A percentile compares a stretch with the other conserved stretches of the same genome.
Evolutionary conservation across 2,329 filamentous ascomycete genomes (phyloP).

Genomic region (Colletotrichum echinochloae): DNA sequence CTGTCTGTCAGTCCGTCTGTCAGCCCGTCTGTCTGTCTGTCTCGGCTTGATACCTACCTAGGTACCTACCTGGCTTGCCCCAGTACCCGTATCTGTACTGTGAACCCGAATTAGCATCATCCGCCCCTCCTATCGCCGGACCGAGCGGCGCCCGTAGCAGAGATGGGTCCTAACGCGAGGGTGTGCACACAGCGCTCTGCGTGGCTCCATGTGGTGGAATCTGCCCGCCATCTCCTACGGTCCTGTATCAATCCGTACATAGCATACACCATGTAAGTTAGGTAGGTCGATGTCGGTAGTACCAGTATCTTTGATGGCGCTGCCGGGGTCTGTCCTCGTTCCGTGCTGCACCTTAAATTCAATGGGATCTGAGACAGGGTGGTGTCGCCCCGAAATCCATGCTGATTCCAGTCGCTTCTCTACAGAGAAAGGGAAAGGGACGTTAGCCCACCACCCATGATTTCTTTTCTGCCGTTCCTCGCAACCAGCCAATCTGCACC

Average conservation of each 20-base stretch:
- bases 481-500: neutral
- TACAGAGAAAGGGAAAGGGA: neutral
- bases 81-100: neutral
- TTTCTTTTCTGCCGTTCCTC: slow-evolving; percentile 21
- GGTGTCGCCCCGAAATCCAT: neutral
- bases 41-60: too few species aligned
- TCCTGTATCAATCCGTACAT: too few species aligned
- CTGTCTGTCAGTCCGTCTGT: neutral
- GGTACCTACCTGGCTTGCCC: too few species aligned
- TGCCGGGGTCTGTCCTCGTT: slow-evolving; percentile 6
- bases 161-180: slow-evolving; percentile 1
- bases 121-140: slow-evolving; percentile 12
- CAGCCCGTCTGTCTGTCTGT: neutral
- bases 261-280: neutral
- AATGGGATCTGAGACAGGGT: neutral
- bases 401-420: neutral
- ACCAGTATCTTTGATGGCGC: slow-evolving; percentile 6
- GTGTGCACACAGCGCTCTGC: neutral
- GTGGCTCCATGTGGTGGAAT: slow-evolving; percentile 1
- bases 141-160: slow-evolving; percentile 11
- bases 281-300: too few species aligned
- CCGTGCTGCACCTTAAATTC: slow-evolving; percentile 7
- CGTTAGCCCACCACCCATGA: neutral
- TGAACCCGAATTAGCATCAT: slow-evolving; percentile 23
- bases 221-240: slow-evolving; percentile 11